These are phyloP conservation scores for Penicillium sp. DNA, from an alignment of 2,329 filamentous ascomycete genomes.

Conservation along the genomic window DNA sequence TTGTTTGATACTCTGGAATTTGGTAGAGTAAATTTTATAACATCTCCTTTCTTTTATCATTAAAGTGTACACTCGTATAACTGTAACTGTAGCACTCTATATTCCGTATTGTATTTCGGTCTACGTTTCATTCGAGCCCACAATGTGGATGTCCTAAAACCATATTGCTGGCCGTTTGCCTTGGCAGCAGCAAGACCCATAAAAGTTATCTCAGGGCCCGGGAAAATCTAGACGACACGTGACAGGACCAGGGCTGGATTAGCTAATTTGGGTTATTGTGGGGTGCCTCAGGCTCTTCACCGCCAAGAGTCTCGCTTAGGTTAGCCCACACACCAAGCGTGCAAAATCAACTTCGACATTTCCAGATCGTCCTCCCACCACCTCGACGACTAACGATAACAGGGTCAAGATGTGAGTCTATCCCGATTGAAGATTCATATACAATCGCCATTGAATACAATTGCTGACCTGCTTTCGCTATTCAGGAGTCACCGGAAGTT, in stretches of 20 bases:
- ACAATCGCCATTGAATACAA: conserved; percentile 14
- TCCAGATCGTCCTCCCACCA: conserved; percentile 44
- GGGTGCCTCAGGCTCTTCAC: conserved; percentile 4
- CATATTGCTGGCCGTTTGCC: conserved; percentile 8
- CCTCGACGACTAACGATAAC: conserved; percentile 50
- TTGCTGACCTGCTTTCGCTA: conserved; percentile 30
- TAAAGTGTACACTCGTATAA: not conserved
- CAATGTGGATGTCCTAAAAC: conserved; percentile 10
- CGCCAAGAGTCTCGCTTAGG: conserved; percentile 38
- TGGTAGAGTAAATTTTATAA: conserved; percentile 6
- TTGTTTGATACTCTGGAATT: conserved; percentile 5
- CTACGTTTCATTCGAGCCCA: not conserved
- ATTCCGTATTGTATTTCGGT: not conserved
- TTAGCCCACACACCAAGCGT: conserved; percentile 46
- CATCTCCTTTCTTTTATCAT: not conserved
- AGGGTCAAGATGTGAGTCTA: conserved; percentile 50
- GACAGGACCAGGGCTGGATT: conserved; percentile 8
- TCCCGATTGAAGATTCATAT: conserved; percentile 6
- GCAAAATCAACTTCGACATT: conserved; percentile 41
- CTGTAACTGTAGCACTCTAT: not conserved
- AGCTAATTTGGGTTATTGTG: conserved; percentile 9
- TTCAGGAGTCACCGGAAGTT: conserved; percentile 63
- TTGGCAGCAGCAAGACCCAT: conserved; percentile 10
- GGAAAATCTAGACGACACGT: conserved; percentile 7
- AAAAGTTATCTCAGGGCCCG: not conserved